A percentile compares a stretch with the other conserved stretches of the same genome.
These are phyloP conservation scores for Mycena chlorophos DNA, from an alignment of 768 basidiomycete genomes.

Conservation along the genomic window DNA sequence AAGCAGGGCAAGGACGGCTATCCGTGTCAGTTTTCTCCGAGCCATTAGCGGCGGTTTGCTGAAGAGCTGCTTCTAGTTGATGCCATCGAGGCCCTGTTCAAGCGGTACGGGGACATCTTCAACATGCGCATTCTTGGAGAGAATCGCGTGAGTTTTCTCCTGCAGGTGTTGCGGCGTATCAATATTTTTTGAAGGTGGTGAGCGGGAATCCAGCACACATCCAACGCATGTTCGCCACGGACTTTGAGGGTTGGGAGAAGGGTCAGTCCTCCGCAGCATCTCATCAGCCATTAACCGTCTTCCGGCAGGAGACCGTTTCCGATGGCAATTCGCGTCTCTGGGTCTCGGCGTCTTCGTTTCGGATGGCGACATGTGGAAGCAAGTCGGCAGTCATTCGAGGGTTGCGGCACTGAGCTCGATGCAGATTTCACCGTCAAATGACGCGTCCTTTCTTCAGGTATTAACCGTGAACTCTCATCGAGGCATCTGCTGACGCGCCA, in stretches of 20 bases:
- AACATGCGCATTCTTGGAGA: conserved; percentile 4
- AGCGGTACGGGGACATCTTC: conserved; percentile 8
- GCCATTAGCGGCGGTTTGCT: not conserved
- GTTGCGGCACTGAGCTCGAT: not conserved
- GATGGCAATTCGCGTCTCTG: not conserved
- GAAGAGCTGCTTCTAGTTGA: not conserved
- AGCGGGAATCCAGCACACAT: conserved; percentile 6
- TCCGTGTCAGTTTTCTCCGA: not conserved
- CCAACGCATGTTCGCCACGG: conserved; percentile 7
- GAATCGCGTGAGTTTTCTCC: conserved; percentile 1
- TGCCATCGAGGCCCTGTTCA: conserved; percentile 5
- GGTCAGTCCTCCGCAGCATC: not conserved
- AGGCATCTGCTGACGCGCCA: conserved; percentile 5
- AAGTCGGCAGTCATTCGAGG: not conserved
- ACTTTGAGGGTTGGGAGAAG: conserved; percentile 15
- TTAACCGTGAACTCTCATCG: no score
- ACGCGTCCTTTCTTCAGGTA: conserved; percentile 11
- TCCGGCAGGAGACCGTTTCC: not conserved
- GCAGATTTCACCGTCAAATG: conserved; percentile 9
- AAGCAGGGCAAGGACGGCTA: conserved; percentile 1
- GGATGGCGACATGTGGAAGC: conserved; percentile 5
- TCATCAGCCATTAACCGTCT: not conserved
- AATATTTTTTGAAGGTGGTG: not conserved
- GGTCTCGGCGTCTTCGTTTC: not conserved
- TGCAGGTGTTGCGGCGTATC: not conserved